phyloP scores from a whole-genome alignment of 2,329 filamentous ascomycete species.

The Calonectria ilicicola region DNA sequence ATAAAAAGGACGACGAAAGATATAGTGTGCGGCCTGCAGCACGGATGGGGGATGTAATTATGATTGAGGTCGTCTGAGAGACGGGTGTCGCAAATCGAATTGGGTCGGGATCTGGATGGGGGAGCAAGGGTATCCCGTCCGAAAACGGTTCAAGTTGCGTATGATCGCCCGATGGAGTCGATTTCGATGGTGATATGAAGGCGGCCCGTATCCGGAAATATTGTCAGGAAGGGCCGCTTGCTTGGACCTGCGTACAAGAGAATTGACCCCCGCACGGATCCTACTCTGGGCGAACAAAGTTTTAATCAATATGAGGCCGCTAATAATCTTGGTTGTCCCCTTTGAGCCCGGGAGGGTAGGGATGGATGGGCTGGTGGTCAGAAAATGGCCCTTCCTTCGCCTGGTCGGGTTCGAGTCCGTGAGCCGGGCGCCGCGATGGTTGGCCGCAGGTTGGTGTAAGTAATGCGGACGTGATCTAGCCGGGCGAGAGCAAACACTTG shows the following conservation, averaged over 20 bases:
- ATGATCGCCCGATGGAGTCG: constrained; percentile 18
- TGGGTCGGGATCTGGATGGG: constrained; percentile 33
- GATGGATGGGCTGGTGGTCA: not conserved
- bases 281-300: not conserved
- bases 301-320: constrained; percentile 7
- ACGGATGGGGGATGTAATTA: constrained; percentile 11
- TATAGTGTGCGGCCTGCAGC: not conserved
- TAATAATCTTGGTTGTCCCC: not conserved
- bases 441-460: not conserved
- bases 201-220: constrained; percentile 4
- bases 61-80: constrained; percentile 21
- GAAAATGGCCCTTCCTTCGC: not conserved
- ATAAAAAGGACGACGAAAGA: not conserved
- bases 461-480: not conserved
- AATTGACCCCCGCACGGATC: not conserved
- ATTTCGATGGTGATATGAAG: constrained; percentile 1
- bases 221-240: not conserved
- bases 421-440: not conserved
- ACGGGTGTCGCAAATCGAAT: constrained; percentile 32
- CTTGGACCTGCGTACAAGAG: not conserved
- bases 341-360: not conserved
- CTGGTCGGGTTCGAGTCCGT: not conserved
- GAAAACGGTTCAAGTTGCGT: constrained; percentile 41
- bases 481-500: not conserved
- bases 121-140: constrained; percentile 36